Conservation (phyloP, 495 filamentous ascomycete species). For the Penicillium taxi region DNA sequence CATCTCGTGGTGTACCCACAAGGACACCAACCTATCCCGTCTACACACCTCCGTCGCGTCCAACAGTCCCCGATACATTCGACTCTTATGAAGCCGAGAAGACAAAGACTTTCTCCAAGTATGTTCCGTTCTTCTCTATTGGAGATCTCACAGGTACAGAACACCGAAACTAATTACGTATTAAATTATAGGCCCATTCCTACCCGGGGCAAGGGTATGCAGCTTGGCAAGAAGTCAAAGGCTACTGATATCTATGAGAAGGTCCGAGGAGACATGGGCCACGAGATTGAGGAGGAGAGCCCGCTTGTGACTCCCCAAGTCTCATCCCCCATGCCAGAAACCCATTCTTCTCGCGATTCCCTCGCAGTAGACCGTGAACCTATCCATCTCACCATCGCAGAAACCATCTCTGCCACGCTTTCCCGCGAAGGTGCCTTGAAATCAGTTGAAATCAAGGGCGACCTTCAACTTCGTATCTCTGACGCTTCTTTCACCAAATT, state of each 20-base stretch:
- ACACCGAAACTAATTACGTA: not conserved
- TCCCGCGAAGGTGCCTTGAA: conserved; percentile 78
- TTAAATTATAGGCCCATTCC: conserved; percentile 46
- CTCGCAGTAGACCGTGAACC: conserved; percentile 66
- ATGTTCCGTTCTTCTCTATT: no score
- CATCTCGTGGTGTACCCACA: conserved; percentile 47
- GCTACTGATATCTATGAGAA: conserved; percentile 93
- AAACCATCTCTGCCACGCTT: conserved; percentile 79
- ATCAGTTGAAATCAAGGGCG: conserved; percentile 79
- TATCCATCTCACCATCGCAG: conserved; percentile 77
- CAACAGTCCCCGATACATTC: conserved; percentile 69
- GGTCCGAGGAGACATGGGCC: conserved; percentile 80
- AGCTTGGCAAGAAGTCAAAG: conserved; percentile 96
- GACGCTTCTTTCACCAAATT: conserved; percentile 82
- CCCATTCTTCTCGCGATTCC: conserved; percentile 52
- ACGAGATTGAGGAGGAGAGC: conserved; percentile 65
- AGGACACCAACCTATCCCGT: conserved; percentile 77
- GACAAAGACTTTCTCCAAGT: conserved; percentile 76
- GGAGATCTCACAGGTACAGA: not conserved
- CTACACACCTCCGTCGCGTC: conserved; percentile 73
- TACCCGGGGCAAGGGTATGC: conserved; percentile 93
- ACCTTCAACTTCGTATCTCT: conserved; percentile 79
- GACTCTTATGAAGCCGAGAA: conserved; percentile 94
- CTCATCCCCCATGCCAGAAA: conserved; percentile 46
- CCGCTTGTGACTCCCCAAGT: conserved; percentile 65